Conservation (phyloP, 2,329 filamentous ascomycete species). For the Fusarium sp. region DNA sequence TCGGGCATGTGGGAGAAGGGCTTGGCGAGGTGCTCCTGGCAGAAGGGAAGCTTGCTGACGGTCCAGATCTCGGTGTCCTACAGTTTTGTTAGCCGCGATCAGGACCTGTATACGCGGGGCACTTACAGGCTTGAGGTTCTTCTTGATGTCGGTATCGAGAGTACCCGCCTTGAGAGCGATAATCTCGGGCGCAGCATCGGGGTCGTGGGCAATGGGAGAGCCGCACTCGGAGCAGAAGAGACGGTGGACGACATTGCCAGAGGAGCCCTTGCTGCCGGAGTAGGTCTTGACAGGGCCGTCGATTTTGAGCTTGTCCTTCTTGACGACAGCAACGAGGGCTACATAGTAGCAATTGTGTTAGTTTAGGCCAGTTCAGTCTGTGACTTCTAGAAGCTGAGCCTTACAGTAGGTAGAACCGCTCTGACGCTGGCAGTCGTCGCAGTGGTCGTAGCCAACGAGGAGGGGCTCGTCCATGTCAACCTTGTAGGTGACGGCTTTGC, state of each 20-base stretch:
- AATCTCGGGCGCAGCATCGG: constrained; percentile 75
- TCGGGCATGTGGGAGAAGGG: constrained; percentile 73
- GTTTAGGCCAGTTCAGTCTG: not conserved
- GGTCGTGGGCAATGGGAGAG: constrained; percentile 76
- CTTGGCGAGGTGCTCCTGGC: constrained; percentile 72
- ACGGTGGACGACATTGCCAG: constrained; percentile 72
- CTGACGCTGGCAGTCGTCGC: constrained; percentile 78
- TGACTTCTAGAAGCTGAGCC: constrained; percentile 37
- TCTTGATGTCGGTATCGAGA: constrained; percentile 72
- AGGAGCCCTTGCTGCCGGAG: constrained; percentile 65
- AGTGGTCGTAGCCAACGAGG: constrained; percentile 74
- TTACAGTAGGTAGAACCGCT: constrained; percentile 74
- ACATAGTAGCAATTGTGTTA: constrained; percentile 46
- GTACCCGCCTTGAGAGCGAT: constrained; percentile 76
- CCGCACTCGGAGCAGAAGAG: constrained; percentile 77
- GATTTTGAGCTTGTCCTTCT: constrained; percentile 72
- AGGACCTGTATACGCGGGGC: too few relatives aligned
- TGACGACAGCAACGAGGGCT: constrained; percentile 74
- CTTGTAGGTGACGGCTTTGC: constrained; percentile 77
- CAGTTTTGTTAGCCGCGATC: constrained; percentile 19
- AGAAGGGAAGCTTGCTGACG: constrained; percentile 74
- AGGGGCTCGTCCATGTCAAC: constrained; percentile 62
- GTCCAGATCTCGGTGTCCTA: constrained; percentile 78
- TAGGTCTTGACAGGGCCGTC: constrained; percentile 73
- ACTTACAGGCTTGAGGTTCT: constrained; percentile 72